A percentile compares a stretch with the other conserved stretches of the same genome.
Conservation (phyloP, 768 basidiomycete genomes). For the Pholiota microspora region DNA sequence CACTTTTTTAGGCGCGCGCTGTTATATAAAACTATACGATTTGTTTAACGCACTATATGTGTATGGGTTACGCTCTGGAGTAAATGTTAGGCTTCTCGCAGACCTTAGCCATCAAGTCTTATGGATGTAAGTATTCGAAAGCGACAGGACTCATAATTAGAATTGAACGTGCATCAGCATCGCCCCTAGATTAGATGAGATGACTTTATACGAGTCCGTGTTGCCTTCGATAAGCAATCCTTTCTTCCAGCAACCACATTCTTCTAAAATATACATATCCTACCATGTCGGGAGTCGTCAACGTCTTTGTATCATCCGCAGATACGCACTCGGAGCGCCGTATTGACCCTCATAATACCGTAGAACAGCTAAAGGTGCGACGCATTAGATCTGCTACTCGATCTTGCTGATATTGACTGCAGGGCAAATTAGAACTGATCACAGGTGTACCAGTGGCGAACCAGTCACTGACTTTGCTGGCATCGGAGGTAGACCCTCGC, state of each 20-base stretch:
- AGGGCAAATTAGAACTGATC: slow-evolving; percentile 83
- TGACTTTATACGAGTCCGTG: not conserved
- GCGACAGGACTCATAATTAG: too few relatives aligned
- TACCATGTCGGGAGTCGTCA: slow-evolving; percentile 40
- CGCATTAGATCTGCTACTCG: slow-evolving; percentile 8
- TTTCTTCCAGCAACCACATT: not conserved
- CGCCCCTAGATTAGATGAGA: not conserved
- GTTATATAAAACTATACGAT: too few relatives aligned
- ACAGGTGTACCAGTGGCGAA: slow-evolving; percentile 84
- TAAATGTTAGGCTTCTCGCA: too few relatives aligned
- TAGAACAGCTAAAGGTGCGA: slow-evolving; percentile 80
- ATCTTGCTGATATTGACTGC: slow-evolving; percentile 14
- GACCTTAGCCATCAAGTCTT: too few relatives aligned
- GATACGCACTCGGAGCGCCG: slow-evolving; percentile 91
- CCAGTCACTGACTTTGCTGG: slow-evolving; percentile 65
- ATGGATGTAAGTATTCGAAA: too few relatives aligned
- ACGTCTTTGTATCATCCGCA: slow-evolving; percentile 77
- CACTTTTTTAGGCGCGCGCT: too few relatives aligned
- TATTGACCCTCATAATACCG: slow-evolving; percentile 70
- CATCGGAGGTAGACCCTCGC: slow-evolving; percentile 50
- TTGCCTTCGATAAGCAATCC: not conserved
- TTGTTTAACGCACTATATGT: too few relatives aligned
- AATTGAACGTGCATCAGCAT: too few relatives aligned
- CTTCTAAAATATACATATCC: not conserved
- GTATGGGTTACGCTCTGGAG: too few relatives aligned